Base-by-base conservation (phyloP, 768 basidiomycete species). In the Cystofilobasidium bisporidii region DNA sequence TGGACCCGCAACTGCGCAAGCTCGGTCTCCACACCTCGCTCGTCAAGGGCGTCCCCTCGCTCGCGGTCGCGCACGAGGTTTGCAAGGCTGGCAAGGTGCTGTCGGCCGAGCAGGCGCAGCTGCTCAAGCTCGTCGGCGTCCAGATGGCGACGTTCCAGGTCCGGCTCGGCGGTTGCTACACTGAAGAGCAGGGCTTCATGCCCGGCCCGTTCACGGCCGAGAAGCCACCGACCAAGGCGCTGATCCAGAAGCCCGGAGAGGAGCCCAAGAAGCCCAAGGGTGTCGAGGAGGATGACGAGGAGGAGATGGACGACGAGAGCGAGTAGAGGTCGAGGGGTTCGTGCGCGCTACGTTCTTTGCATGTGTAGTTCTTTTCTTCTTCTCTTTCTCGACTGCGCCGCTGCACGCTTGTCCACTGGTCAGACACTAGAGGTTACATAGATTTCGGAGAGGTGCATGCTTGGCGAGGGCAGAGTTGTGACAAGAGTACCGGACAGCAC, bases 1-100 rank as follows among this genome's bases (percentile, higher is more conserved):
- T 98, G 80, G 96, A 99, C 70, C 92, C 93, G 26, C 94, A 98
- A 75, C 81, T 99, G 62, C 85, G 96, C 64, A 89, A 89, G 76
- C 83, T 98, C 41, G 96, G 96, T 11, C 79, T 99, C 38, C 81
- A 84, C 61, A 98, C 93, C 22, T 70, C 65, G 22, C 83, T 99
- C 82, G 84, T 87, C 66, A 84, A 83, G 73, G 96, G 96, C 64
- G 88, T 96, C 0, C 93, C 94, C 5, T 88, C 87, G 10, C 79
- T 98, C 56, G 82, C 79, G 56, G 70, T 70, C 9, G 81, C 89
- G n/a, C 91, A 97, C 75, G 82, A 83, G 63, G 79, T 99, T 60
- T 98, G 94, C 78, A 84, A 85, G 40, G 79, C 88, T 76, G 93
- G 89, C 58, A 87, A 90, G 72, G 78, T 78, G 63, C 79, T 99